Percentiles rank a stretch among this genome's conserved stretches.
These are phyloP conservation scores for Harrya chromipes DNA, from an alignment of 768 basidiomycete genomes.

Conservation along the genomic window DNA sequence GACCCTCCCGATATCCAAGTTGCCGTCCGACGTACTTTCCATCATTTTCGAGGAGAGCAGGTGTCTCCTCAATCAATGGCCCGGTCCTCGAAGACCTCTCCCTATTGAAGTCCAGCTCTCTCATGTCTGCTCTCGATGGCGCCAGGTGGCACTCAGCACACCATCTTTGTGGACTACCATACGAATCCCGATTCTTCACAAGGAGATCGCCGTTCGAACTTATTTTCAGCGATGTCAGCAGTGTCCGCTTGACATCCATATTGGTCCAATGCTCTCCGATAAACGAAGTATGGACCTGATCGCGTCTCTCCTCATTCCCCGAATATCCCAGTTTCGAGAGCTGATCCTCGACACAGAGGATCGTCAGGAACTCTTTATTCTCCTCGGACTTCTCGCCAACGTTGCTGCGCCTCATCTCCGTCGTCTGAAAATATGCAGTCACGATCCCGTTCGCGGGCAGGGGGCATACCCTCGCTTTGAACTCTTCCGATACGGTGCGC, in stretches of 20 bases:
- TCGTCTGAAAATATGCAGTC: constrained; percentile 30
- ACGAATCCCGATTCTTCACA: constrained; percentile 30
- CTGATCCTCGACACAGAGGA: constrained; percentile 31
- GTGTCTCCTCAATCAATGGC: constrained; percentile 26
- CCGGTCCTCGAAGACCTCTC: constrained; percentile 27
- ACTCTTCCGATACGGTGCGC: constrained; percentile 33
- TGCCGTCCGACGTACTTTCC: constrained; percentile 33
- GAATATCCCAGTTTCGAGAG: constrained; percentile 31
- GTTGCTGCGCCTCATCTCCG: constrained; percentile 25
- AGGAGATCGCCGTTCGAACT: constrained; percentile 23
- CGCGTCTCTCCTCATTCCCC: constrained; percentile 26
- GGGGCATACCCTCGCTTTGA: constrained; percentile 28
- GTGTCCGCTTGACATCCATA: constrained; percentile 31
- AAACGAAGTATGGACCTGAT: constrained; percentile 24
- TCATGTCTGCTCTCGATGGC: constrained; percentile 35
- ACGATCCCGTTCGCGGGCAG: constrained; percentile 22
- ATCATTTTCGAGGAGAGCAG: constrained; percentile 34
- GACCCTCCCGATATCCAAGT: constrained; percentile 27
- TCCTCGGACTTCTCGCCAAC: constrained; percentile 23
- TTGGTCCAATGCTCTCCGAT: constrained; percentile 28
- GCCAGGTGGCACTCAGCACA: constrained; percentile 31
- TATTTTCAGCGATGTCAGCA: constrained; percentile 34
- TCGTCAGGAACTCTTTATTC: constrained; percentile 25
- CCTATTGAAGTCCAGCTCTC: constrained; percentile 35
- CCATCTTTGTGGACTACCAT: constrained; percentile 38